Evolutionary conservation across 495 filamentous ascomycete species (phyloP).

Genomic region (Penicillium argentinense): DNA sequence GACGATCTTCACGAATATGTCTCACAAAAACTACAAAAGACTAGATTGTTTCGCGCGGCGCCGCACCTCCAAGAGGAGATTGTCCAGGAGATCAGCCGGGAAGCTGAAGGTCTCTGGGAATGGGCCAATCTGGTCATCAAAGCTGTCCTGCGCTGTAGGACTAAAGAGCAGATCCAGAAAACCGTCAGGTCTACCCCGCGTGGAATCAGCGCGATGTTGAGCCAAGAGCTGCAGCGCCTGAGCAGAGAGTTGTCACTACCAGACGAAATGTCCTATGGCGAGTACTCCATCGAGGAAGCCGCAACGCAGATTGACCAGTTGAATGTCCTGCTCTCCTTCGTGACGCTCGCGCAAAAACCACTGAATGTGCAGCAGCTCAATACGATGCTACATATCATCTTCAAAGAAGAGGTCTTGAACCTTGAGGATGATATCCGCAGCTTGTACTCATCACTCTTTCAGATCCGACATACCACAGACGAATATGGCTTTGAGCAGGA

Average conservation of each 20-base stretch:
- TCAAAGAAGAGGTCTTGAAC: background rate
- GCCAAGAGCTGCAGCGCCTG: constrained; percentile 13
- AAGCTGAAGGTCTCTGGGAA: constrained; percentile 22
- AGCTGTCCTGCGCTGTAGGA: constrained; percentile 8
- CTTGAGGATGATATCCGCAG: constrained; percentile 3
- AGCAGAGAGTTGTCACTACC: constrained; percentile 2
- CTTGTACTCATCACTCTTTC: constrained; percentile 2
- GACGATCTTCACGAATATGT: constrained; percentile 12
- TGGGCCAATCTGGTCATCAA: constrained; percentile 22
- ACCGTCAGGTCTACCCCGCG: constrained; percentile 7
- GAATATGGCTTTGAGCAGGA: too few relatives aligned
- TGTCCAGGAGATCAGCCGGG: constrained; percentile 1
- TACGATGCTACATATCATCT: background rate
- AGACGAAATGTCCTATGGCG: constrained; percentile 2
- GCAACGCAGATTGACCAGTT: constrained; percentile 6
- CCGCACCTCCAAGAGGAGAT: constrained; percentile 7
- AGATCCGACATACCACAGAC: background rate
- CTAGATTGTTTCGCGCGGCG: constrained; percentile 5
- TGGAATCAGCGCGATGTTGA: constrained; percentile 15
- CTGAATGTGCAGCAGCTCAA: constrained; percentile 5
- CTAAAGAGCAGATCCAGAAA: constrained; percentile 15
- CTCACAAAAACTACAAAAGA: constrained; percentile 5
- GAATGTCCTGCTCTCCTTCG: constrained; percentile 11
- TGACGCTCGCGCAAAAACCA: constrained; percentile 10
- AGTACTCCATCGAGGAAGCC: background rate